phyloP scores from a whole-genome alignment of 179 eudicot genomes.

The Pouteria campechiana region DNA sequence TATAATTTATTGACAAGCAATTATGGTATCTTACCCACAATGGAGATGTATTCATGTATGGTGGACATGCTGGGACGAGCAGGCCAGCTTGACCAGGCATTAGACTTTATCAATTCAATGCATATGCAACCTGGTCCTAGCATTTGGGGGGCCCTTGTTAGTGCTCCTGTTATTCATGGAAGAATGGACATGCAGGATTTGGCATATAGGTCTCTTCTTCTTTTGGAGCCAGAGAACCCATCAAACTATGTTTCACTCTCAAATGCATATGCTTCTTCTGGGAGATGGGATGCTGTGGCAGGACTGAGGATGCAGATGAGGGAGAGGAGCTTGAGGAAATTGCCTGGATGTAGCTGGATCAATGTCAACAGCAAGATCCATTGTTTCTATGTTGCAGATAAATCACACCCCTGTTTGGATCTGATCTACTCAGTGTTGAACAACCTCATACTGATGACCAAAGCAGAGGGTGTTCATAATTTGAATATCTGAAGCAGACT shows the following conservation, averaged over 20 bases:
- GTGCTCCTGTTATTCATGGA: constrained; percentile 19
- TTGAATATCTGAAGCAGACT: too few species aligned
- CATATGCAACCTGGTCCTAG: constrained; percentile 32
- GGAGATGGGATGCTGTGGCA: constrained; percentile 32
- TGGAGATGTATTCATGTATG: constrained; percentile 31
- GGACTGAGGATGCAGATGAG: constrained; percentile 28
- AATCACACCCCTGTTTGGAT: constrained; percentile 21
- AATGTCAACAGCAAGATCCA: constrained; percentile 19
- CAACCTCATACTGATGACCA: constrained; percentile 19
- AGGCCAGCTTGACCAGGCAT: constrained; percentile 24
- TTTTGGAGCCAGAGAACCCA: constrained; percentile 33
- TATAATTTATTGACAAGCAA: constrained; percentile 11
- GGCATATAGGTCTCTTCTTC: constrained; percentile 25
- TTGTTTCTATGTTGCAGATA: constrained; percentile 32
- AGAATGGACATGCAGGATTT: constrained; percentile 23
- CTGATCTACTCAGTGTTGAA: constrained; percentile 18
- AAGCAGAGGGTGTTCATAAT: constrained; percentile 7
- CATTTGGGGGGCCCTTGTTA: constrained; percentile 39
- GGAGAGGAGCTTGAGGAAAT: constrained; percentile 21
- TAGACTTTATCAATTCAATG: constrained; percentile 24
- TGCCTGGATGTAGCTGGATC: constrained; percentile 47
- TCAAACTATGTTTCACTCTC: constrained; percentile 35
- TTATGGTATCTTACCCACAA: constrained; percentile 13
- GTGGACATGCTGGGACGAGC: constrained; percentile 31
- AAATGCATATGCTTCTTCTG: constrained; percentile 28